phyloP scores from a whole-genome alignment of 192 early-diverging fungal species.

The Funneliformis mosseae region DNA sequence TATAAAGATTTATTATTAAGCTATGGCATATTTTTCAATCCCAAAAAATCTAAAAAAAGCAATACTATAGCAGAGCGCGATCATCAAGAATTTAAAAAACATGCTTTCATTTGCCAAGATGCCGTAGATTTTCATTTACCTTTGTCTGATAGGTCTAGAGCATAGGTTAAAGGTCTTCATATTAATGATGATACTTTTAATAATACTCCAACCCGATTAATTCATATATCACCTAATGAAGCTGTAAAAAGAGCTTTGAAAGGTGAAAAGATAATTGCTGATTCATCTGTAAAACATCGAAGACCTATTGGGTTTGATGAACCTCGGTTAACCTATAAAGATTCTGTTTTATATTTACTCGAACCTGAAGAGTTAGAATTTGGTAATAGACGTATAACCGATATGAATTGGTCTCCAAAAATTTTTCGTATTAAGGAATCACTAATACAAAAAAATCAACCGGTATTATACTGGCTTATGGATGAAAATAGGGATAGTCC shows the following conservation, averaged over 20 bases:
- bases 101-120: constrained; percentile 8
- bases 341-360: too few species aligned
- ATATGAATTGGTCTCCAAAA: background rate
- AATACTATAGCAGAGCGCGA: background rate
- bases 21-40: background rate
- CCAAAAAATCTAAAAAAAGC: background rate
- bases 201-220: background rate
- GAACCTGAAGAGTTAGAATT: background rate
- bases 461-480: background rate
- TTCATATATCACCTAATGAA: constrained; percentile 15
- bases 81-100: too few species aligned
- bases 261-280: constrained; percentile 10
- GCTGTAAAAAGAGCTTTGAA: constrained; percentile 7
- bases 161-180: background rate
- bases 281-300: constrained; percentile 8
- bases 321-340: too few species aligned
- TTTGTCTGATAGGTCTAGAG: constrained; percentile 19
- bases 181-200: constrained; percentile 23
- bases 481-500: background rate
- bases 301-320: constrained; percentile 15
- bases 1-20: constrained; percentile 11
- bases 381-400: background rate
- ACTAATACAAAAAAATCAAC: constrained; percentile 5
- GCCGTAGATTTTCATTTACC: constrained; percentile 16
- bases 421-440: background rate